Base-by-base conservation (phyloP, 805 yeast genomes). In the Teunomyces aglyptinius region DNA sequence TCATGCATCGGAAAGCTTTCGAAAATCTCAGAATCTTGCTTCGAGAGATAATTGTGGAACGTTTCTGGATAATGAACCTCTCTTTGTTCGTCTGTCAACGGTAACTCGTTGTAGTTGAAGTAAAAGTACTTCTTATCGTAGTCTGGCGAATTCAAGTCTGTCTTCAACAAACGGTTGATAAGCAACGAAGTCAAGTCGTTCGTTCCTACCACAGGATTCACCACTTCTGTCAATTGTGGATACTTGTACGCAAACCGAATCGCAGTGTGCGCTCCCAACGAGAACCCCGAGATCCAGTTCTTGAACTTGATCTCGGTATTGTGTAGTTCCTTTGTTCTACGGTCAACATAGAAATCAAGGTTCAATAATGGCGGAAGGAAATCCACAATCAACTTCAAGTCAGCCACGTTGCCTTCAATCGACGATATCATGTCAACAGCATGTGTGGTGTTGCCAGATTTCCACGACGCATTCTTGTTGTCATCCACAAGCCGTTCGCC, bases 191-290 rank as follows among this genome's bases (percentile, higher is more conserved):
- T 61, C 48, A 81, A 59, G 47, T 75, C 75, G 6, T 75, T 69
- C 46, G 77, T 68, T 3, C 83, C 83, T 40, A 82, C 66, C 20
- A 79, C 68, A 1, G 85, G 83, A 34, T 75, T 73, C 12, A 75
- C 67, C 24, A 67, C 67, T 12, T 63, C 59, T 13, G 74, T 71
- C 43, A 57, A 52, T 3, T 67, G 58, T 3, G 78, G 75, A 53
- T 68, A 65, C 49, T 53, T 54, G 41, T 61, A 55, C 16, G 70
- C 80, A 59, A 62, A 70, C 52, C 75, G 61, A 67, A 78, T 77
- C 26, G 75, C 66, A n/a, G 75, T 67, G 58, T 82, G 85, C 0
- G 81, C 86, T 2, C 86, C 85, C 38, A 80, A 65, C 0, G 85
- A 79, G 34, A 68, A 67, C 1, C 86, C 87, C 10, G 71, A 54